A percentile compares a stretch with the other conserved stretches of the same genome.
Conservation (phyloP, 768 basidiomycete species). For the Panus rudis region DNA sequence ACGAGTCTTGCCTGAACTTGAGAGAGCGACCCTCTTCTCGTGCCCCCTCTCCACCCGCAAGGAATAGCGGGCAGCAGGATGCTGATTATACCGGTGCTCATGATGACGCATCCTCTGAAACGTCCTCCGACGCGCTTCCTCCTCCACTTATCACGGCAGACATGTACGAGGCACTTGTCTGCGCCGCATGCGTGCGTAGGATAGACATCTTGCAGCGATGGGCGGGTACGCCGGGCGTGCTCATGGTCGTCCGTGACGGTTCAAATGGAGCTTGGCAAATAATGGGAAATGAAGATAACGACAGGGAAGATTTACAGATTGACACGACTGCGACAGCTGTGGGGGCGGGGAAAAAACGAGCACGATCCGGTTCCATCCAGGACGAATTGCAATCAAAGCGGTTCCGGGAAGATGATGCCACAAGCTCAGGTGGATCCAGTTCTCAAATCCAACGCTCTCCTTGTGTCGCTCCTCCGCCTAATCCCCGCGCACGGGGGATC, state of each 20-base stretch:
- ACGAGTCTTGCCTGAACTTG: constrained; percentile 82
- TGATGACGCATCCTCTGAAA: constrained; percentile 50
- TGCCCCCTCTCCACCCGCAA: constrained; percentile 27
- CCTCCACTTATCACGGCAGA: constrained; percentile 57
- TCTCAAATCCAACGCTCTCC: constrained; percentile 14
- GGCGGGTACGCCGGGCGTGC: constrained; percentile 62
- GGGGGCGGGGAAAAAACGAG: constrained; percentile 36
- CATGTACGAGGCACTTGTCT: constrained; percentile 74
- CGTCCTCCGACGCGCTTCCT: constrained; percentile 59
- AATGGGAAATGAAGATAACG: constrained; percentile 29
- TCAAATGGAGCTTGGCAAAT: constrained; percentile 44
- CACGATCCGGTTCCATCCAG: constrained; percentile 21
- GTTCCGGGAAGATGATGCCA: constrained; percentile 32
- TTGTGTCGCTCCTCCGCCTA: constrained; percentile 54
- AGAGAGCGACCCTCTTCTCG: constrained; percentile 55
- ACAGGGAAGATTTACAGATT: constrained; percentile 24
- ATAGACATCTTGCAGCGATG: constrained; percentile 48
- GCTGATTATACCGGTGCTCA: constrained; percentile 26
- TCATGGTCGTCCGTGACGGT: constrained; percentile 56
- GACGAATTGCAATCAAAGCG: constrained; percentile 38
- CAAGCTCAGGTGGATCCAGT: constrained; percentile 26
- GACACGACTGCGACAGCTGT: constrained; percentile 8
- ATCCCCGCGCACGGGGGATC: constrained; percentile 39
- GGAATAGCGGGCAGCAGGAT: constrained; percentile 9
- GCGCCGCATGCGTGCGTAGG: constrained; percentile 56